These are phyloP conservation scores for Urtica urens DNA, from an alignment of 306 rosid genomes.

Conservation along the genomic window DNA sequence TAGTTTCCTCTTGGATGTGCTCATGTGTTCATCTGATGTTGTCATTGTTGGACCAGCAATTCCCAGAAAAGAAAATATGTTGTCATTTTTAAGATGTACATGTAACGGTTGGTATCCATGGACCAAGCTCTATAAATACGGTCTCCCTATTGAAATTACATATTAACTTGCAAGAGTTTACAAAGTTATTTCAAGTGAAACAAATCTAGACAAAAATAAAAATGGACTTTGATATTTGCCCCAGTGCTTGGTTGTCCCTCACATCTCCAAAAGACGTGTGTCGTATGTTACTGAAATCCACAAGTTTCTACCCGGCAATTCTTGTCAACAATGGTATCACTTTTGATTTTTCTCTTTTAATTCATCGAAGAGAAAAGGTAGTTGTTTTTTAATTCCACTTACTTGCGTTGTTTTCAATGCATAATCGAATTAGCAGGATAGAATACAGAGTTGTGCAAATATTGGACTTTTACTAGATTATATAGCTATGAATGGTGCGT, in stretches of 20 bases:
- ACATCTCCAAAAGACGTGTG: constrained; percentile 43
- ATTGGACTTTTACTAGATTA: constrained; percentile 15
- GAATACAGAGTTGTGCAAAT: not conserved
- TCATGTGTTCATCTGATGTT: constrained; percentile 27
- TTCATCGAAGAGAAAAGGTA: constrained; percentile 42
- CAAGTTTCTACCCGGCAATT: constrained; percentile 35
- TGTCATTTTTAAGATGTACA: constrained; percentile 32
- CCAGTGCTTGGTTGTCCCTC: constrained; percentile 49
- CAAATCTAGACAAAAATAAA: not conserved
- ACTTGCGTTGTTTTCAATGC: too few species aligned
- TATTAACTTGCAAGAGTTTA: not conserved
- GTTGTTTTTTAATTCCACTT: not conserved
- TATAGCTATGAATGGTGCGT: constrained; percentile 1
- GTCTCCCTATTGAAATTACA: not conserved
- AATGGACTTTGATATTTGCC: constrained; percentile 27
- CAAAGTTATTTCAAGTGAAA: too few species aligned
- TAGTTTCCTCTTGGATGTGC: constrained; percentile 17
- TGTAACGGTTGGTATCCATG: constrained; percentile 5
- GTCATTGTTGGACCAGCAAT: constrained; percentile 24
- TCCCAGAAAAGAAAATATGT: constrained; percentile 18
- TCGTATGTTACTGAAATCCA: constrained; percentile 23
- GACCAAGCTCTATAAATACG: constrained; percentile 6
- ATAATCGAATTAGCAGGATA: too few species aligned
- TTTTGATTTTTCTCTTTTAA: constrained; percentile 23
- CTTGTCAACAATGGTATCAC: constrained; percentile 31